phyloP scores from a whole-genome alignment of 306 rosid genomes.

The Calophaca sinica region DNA sequence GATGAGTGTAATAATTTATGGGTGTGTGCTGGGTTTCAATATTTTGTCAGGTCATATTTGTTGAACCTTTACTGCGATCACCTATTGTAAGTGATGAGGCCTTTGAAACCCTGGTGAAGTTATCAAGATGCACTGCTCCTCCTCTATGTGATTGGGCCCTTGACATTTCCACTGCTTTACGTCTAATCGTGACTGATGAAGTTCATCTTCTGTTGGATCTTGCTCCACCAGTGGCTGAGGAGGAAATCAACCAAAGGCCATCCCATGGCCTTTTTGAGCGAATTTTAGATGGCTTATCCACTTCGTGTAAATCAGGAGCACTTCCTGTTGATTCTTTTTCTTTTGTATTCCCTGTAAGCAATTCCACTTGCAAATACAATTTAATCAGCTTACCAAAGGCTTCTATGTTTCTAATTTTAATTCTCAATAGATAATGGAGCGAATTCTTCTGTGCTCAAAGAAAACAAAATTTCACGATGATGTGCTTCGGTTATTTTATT shows the following conservation, averaged over 20 bases:
- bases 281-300: constrained; percentile 74
- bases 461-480: constrained; percentile 88
- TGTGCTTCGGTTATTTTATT: constrained; percentile 77
- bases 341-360: constrained; percentile 90
- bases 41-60: constrained; percentile 81
- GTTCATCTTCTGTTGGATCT: constrained; percentile 68
- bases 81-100: constrained; percentile 87
- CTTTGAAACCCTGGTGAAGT: constrained; percentile 84
- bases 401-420: constrained; percentile 45
- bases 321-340: constrained; percentile 98
- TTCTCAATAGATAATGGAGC: constrained; percentile 82
- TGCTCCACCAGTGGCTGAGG: constrained; percentile 61
- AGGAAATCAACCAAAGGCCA: constrained; percentile 63
- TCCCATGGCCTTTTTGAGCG: constrained; percentile 76
- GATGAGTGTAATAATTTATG: background rate
- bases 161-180: constrained; percentile 91
- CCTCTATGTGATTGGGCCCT: constrained; percentile 94
- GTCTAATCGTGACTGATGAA: constrained; percentile 78
- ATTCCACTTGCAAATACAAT: constrained; percentile 37
- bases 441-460: constrained; percentile 84
- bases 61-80: constrained; percentile 83
- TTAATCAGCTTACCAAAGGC: constrained; percentile 30
- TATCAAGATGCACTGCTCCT: constrained; percentile 82
- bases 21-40: constrained; percentile 33
- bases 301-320: constrained; percentile 89